Evolutionary conservation across 2,329 filamentous ascomycete genomes (phyloP).

Genomic region (Cyphellophora europaea): DNA sequence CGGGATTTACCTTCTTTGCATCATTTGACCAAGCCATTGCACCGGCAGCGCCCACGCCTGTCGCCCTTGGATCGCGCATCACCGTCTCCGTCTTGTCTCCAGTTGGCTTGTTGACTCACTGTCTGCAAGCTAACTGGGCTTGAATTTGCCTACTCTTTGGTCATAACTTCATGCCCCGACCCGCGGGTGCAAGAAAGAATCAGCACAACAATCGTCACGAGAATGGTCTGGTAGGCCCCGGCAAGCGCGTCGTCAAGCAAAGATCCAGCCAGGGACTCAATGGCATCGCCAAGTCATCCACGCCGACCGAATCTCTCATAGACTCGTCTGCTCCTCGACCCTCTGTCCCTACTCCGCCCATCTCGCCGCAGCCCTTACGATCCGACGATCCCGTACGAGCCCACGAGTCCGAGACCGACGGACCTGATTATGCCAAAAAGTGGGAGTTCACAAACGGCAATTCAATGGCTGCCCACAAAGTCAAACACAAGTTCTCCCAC

Average conservation of each 20-base stretch:
- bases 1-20: too few relatives aligned
- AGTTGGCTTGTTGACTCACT: constrained; percentile 20
- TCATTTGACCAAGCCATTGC: too few relatives aligned
- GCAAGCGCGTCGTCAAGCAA: constrained; percentile 56
- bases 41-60: too few relatives aligned
- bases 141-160: constrained; percentile 7
- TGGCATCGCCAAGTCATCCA: constrained; percentile 23
- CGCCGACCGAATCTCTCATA: neutral
- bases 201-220: constrained; percentile 71
- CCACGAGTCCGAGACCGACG: constrained; percentile 6
- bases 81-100: too few relatives aligned
- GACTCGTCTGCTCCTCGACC: neutral
- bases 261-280: constrained; percentile 48
- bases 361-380: neutral
- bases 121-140: constrained; percentile 21
- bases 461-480: constrained; percentile 30
- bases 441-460: constrained; percentile 11
- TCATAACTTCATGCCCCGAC: constrained; percentile 38
- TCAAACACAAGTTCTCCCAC: constrained; percentile 59
- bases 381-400: neutral
- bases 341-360: neutral
- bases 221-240: constrained; percentile 73
- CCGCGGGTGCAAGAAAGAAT: constrained; percentile 44
- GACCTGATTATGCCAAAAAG: constrained; percentile 4
- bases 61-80: too few relatives aligned